phyloP scores from a whole-genome alignment of 2,329 filamentous ascomycete genomes.

The Ophidiomyces ophidiicola region DNA sequence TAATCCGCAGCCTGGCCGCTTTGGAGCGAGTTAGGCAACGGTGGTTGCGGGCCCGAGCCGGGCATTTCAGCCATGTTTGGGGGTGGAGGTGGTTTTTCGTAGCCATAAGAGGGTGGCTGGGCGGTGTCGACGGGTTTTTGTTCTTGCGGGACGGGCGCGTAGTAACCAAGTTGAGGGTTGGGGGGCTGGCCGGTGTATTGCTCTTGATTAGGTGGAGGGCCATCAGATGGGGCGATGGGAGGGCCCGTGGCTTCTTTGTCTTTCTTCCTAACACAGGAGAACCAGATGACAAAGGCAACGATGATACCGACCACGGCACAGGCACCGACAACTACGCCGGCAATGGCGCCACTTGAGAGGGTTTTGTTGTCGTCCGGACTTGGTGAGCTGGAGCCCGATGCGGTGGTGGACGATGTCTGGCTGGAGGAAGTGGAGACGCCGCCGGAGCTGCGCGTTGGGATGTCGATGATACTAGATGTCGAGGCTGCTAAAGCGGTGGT shows the following conservation, averaged over 20 bases:
- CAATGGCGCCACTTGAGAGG: constrained; percentile 15
- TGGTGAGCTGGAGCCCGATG: not conserved
- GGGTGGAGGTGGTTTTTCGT: constrained; percentile 6
- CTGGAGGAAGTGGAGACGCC: not conserved
- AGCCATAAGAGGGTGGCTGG: constrained; percentile 11
- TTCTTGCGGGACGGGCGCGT: constrained; percentile 12
- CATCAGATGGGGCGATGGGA: not conserved
- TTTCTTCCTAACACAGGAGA: constrained; percentile 13
- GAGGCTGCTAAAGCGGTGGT: not conserved
- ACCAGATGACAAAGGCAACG: constrained; percentile 13
- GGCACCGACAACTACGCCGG: constrained; percentile 15
- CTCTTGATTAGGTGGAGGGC: not conserved
- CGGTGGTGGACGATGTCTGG: not conserved
- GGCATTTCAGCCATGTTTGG: constrained; percentile 12
- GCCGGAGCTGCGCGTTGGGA: not conserved
- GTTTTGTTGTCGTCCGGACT: not conserved
- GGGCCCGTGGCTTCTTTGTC: constrained; percentile 1
- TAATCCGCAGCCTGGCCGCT: constrained; percentile 8
- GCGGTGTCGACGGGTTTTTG: constrained; percentile 6
- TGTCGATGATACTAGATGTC: constrained; percentile 4
- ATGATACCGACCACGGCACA: constrained; percentile 13
- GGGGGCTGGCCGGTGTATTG: constrained; percentile 8
- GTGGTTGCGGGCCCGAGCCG: constrained; percentile 9
- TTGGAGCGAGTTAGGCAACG: constrained; percentile 2
- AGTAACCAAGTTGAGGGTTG: constrained; percentile 12